Percentiles rank a stretch among this genome's conserved stretches.
Conservation (phyloP, 768 basidiomycete species). For the Psilocybe cyanescens region DNA sequence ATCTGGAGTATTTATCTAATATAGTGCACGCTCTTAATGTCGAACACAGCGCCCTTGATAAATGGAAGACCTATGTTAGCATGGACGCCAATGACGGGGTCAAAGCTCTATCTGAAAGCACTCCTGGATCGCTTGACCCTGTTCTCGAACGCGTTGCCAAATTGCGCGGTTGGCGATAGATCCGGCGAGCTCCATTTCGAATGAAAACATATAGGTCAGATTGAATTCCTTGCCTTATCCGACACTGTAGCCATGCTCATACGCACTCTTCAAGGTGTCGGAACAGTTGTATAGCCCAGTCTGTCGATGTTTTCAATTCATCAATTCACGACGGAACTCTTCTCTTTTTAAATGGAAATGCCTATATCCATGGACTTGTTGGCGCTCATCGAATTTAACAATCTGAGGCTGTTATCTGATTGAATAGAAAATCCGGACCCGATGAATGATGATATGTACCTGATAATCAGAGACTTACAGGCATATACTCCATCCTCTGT, state of each 20-base stretch:
- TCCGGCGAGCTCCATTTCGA: slow-evolving; percentile 1
- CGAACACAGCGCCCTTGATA: slow-evolving; percentile 77
- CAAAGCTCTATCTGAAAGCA: slow-evolving; percentile 31
- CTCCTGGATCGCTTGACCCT: slow-evolving; percentile 28
- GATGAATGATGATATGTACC: slow-evolving; percentile 13
- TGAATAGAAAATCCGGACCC: slow-evolving; percentile 11
- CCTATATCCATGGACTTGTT: slow-evolving; percentile 16
- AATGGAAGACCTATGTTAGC: slow-evolving; percentile 76
- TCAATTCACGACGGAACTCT: slow-evolving; percentile 10
- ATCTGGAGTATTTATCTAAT: slow-evolving; percentile 89
- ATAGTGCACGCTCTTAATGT: slow-evolving; percentile 92
- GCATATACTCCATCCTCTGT: slow-evolving; percentile 1
- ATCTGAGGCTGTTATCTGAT: slow-evolving; percentile 1
- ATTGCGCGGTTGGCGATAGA: slow-evolving; percentile 37
- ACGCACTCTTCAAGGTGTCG: slow-evolving; percentile 10
- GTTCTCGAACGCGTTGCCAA: slow-evolving; percentile 41
- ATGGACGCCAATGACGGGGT: slow-evolving; percentile 58
- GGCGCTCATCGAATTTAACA: neutral
- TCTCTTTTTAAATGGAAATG: neutral
- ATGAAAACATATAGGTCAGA: slow-evolving; percentile 5
- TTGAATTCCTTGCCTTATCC: neutral
- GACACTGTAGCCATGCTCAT: slow-evolving; percentile 11
- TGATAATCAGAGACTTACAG: slow-evolving; percentile 3
- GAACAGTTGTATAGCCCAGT: slow-evolving; percentile 4
- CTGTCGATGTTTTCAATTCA: slow-evolving; percentile 10